Evolutionary conservation across 73 alveolate species (phyloP), one percentile per base, ranked within the genome.

Genomic region (Paramecium primaurelia): DNA sequence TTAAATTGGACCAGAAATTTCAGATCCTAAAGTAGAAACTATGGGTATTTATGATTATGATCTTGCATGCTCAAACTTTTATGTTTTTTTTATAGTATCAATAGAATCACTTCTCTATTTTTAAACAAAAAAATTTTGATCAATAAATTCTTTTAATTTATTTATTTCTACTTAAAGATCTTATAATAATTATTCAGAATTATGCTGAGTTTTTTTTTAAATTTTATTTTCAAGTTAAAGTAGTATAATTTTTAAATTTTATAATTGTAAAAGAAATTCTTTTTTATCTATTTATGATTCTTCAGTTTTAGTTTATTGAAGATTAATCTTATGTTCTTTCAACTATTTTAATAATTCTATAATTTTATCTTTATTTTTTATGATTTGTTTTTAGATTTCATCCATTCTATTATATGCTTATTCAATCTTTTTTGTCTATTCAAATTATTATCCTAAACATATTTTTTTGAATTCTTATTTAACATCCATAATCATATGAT

Each of bases 401-500:
- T 80, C 71, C 77, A 42, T 44, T 80, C 91, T 42, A 12, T 2
- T 44, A 16, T 14, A 42, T 7, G 44, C 44, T 12, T 45, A 25
- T 44, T 80, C 91, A 14, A 80, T 44, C 32, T 44, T 47, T 18
- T n/a, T 44, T 8, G 45, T 47, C 8, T 26, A 25, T 3, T 80
- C 47, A 38, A 42, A 45, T 26, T 80, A n/a, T 47, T 80, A 80
- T 44, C 58, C 38, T 8, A 80, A 20, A 49, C 91, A 80, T n/a
- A 80, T 80, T 25, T 80, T 44, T 18, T 80, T 80, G 30, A 80
- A 80, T 45, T 80, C 91, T 49, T 47, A 40, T 49, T 28, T 80
- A 1, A 80, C 91, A 80, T 80, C 91, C 51, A 28, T 14, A 26
- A 80, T 80, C 91, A 80, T 80, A 80, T 80, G 91, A 22, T 80